Percentiles rank a stretch among this genome's conserved stretches.
phyloP scores from a whole-genome alignment of 169 alveolate species.

The Plasmodium inui region DNA sequence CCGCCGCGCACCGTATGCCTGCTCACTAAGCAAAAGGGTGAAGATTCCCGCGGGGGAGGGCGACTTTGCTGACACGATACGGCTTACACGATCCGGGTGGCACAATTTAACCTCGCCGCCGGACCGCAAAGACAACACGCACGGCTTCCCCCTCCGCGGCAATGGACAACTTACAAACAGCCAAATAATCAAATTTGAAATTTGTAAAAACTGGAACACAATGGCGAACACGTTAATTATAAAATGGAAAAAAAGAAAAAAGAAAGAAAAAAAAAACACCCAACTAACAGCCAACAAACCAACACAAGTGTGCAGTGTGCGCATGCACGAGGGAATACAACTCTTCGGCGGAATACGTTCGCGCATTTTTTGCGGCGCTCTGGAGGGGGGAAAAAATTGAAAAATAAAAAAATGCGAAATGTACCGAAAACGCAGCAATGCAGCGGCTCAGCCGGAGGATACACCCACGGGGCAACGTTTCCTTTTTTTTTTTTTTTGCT shows the following conservation, averaged over 20 bases:
- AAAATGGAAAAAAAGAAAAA: not conserved
- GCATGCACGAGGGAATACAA: conserved; percentile 17
- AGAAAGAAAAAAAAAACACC: not conserved
- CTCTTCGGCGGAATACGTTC: not conserved
- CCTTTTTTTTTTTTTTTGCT: not conserved
- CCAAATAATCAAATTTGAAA: not conserved
- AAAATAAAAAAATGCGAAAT: not conserved
- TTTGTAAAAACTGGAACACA: not conserved
- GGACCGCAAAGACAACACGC: not conserved
- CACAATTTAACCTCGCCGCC: not conserved
- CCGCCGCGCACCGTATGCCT: not conserved
- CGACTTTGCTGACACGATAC: not conserved
- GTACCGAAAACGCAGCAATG: not conserved
- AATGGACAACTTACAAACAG: not conserved
- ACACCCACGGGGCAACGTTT: not conserved
- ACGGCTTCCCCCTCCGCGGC: not conserved
- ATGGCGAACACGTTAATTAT: not conserved
- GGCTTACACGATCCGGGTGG: not conserved
- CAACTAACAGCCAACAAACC: not conserved
- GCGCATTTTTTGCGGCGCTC: not conserved
- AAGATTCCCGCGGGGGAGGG: not conserved
- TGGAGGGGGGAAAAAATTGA: not conserved
- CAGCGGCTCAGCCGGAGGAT: not conserved
- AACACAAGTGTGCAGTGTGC: not conserved
- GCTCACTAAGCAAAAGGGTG: not conserved